Evolutionary conservation across 805 yeast species (phyloP), one percentile per base, ranked within the genome.

Genomic region (Cyberlindnera lachancei): DNA sequence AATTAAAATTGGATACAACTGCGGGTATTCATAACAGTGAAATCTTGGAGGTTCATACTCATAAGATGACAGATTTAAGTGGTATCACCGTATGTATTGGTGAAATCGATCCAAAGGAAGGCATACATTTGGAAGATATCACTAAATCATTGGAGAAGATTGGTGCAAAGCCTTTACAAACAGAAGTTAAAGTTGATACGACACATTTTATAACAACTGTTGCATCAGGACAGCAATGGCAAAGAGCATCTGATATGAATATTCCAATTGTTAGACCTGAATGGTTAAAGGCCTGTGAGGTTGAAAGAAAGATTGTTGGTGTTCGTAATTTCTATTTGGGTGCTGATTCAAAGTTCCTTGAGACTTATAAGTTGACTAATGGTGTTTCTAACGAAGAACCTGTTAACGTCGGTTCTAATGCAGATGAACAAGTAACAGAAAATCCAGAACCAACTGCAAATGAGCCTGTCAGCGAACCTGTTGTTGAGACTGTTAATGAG

Each of bases 251-350:
- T 40, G 87, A 80, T 33, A 73, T 75, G 63, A 92, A 87, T 52
- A 86, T 92, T 35, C 98, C 98, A 3, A 73, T 92, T 24, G 88
- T 92, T 18, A 73, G 95, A 55, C 97, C 98, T 0, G 96, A 92
- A 55, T 92, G 97, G 97, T 64, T 92, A 36, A 80, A 82, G 56
- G 96, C 96, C 1, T 92, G 97, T 62, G 94, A 84, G 47, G 56
- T 69, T 26, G 96, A 88, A 51, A 74, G 92, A 46, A 64, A 95
- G 50, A 78, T 92, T 35, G 94, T 88, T 26, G 96, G 97, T 18
- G 98, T 92, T 12, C 70, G 94, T 49, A 86, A 85, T 44, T 85
- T 81, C 46, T 84, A 84, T 51, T 63, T 81, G 21, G 80, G 77
- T 54, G 66, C 74, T 14, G 68, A 63, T 31, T 60, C 60, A 25